Evolutionary conservation across 805 yeast genomes (phyloP).

Genomic region (Metschnikowia vanudenii): DNA sequence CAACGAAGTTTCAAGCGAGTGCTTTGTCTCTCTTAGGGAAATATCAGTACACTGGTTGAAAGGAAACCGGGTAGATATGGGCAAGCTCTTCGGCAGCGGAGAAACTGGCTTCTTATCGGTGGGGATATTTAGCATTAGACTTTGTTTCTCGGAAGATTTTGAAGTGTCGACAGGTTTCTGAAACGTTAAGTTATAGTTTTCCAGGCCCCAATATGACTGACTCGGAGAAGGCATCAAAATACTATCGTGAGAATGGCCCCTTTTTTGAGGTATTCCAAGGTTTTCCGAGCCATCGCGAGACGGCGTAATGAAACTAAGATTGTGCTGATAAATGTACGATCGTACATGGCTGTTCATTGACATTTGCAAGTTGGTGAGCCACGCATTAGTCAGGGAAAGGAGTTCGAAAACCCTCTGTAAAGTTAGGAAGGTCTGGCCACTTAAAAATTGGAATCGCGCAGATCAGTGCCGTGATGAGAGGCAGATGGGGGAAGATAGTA

Average conservation of each 20-base stretch:
- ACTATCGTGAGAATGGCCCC: not conserved
- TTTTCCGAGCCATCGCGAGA: not conserved
- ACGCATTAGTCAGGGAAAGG: not conserved
- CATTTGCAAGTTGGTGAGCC: not conserved
- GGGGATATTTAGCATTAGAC: not conserved
- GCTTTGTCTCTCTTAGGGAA: constrained; percentile 10
- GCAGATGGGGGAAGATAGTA: not conserved
- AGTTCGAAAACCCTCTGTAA: not conserved
- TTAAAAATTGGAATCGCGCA: not conserved
- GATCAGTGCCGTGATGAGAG: not conserved
- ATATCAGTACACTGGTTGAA: constrained; percentile 15
- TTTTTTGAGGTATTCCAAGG: not conserved
- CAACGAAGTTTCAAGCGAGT: constrained; percentile 10
- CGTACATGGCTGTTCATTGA: constrained; percentile 14
- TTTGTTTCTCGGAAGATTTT: not conserved
- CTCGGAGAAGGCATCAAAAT: not conserved
- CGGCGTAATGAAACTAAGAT: not conserved
- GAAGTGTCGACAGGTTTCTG: not conserved
- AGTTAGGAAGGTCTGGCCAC: not conserved
- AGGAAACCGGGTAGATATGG: constrained; percentile 7
- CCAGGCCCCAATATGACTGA: not conserved
- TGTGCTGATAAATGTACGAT: constrained; percentile 15
- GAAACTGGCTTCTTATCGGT: not conserved
- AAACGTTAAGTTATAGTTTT: not conserved
- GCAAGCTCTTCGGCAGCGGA: not conserved